A percentile compares a stretch with the other conserved stretches of the same genome.
Conservation (phyloP, 192 early-diverging fungal genomes). For the Podochytrium sp. region DNA sequence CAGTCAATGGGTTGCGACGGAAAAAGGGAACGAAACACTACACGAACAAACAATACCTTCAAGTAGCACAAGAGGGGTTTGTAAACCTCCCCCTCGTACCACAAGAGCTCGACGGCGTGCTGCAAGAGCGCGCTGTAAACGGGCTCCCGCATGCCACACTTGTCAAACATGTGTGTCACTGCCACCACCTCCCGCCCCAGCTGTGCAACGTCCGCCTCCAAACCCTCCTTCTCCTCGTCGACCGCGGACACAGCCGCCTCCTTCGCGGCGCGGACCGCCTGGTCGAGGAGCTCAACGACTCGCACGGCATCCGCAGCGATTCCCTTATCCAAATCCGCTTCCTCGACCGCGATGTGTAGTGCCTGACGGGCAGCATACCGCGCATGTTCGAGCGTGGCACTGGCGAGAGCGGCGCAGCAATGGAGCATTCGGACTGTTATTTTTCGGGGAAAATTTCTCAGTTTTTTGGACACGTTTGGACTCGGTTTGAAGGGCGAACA, state of each 20-base stretch:
- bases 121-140: neutral
- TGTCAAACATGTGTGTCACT: neutral
- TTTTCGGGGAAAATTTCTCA: too few species aligned
- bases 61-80: neutral
- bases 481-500: too few species aligned
- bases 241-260: neutral
- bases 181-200: neutral
- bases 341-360: too few species aligned
- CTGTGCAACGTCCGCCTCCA: neutral
- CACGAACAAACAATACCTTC: neutral
- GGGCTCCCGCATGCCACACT: neutral
- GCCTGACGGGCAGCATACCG: too few species aligned
- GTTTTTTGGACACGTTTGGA: too few species aligned
- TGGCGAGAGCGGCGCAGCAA: too few species aligned
- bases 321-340: too few species aligned
- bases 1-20: neutral
- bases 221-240: neutral
- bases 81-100: neutral
- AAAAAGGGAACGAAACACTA: neutral
- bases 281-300: constrained; percentile 5
- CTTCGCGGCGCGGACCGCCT: neutral
- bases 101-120: constrained; percentile 6
- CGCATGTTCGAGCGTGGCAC: too few species aligned
- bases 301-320: neutral
- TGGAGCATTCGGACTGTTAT: too few species aligned